Percentiles rank a stretch among this genome's conserved stretches.
phyloP scores from a whole-genome alignment of 78 protist species.

The Dictyostelium capitatum region DNA sequence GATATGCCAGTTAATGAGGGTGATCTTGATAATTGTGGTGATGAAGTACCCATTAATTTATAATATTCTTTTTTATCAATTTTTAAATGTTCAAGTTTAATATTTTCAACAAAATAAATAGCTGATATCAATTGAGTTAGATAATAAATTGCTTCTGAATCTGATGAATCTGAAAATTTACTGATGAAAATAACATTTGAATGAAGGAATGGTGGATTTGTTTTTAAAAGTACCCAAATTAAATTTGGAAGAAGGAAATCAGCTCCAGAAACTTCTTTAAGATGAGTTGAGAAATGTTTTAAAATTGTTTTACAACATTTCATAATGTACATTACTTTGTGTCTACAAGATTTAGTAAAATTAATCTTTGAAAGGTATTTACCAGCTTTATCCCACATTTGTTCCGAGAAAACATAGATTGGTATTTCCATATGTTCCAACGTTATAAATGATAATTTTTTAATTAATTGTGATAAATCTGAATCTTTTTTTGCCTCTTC shows the following conservation, averaged over 20 bases:
- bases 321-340: slow-evolving; percentile 48
- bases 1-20: not conserved
- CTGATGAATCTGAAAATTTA: slow-evolving; percentile 60
- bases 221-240: slow-evolving; percentile 39
- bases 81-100: slow-evolving; percentile 37
- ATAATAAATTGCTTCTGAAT: slow-evolving; percentile 71
- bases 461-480: not conserved
- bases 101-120: slow-evolving; percentile 63
- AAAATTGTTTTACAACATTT: slow-evolving; percentile 52
- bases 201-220: slow-evolving; percentile 47
- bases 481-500: slow-evolving; percentile 29
- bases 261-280: slow-evolving; percentile 53
- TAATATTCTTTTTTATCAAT: slow-evolving; percentile 69
- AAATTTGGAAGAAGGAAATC: slow-evolving; percentile 64
- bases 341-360: slow-evolving; percentile 48
- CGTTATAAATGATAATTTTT: slow-evolving; percentile 3
- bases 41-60: slow-evolving; percentile 26
- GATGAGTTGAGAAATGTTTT: slow-evolving; percentile 4
- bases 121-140: slow-evolving; percentile 56
- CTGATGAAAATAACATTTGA: slow-evolving; percentile 60
- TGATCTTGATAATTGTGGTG: slow-evolving; percentile 2
- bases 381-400: slow-evolving; percentile 61
- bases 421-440: slow-evolving; percentile 45
- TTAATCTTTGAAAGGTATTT: slow-evolving; percentile 26
- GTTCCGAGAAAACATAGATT: not conserved